Base-by-base conservation (phyloP, 768 basidiomycete genomes). In the Botryobasidium botryosum region DNA sequence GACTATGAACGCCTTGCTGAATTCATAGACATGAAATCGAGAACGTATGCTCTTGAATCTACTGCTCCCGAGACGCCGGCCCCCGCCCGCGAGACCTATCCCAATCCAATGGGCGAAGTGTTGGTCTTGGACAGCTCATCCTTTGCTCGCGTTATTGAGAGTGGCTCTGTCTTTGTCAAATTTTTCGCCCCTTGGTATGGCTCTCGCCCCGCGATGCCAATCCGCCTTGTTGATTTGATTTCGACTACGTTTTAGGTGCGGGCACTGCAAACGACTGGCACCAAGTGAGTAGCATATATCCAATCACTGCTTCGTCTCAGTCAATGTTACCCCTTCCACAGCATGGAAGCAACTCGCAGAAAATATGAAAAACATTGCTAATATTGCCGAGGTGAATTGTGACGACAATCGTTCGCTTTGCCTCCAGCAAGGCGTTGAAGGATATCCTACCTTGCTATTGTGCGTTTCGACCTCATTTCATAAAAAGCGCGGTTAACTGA, bases 261-360 rank as follows among this genome's bases (percentile, higher is more conserved):
- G 84, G 3, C 91, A 97, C 62, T 99, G 92, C 71, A 91, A 94
- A 64, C 85, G 85, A 56, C 69, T 97, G 1, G 84, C 85, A 1
- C 88, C 67, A 2, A 57, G 66, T 67, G 35, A 47, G 66, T 52
- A 10, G 20, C 13, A 13, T 12, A 17, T 15, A 40, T 6, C 4
- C 26, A 4, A 17, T 24, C n/a, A 28, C 27, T 21, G 10, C 43
- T n/a, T 40, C n/a, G 24, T 36, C 7, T n/a, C n/a, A n/a, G n/a
- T n/a, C 17, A 23, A 35, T 44, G 26, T 36, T 21, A 29, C 17
- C 6, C 15, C 15, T 27, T 7, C 3, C 12, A 8, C 78, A 42
- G 69, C 65, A 0, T 97, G 88, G 85, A 64, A 63, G 1, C 67
- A 79, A 40, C 70, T 99, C 3, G 91, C 84, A 0, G 60, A 62